Conservation (phyloP, 176 grass and related monocot genomes). For the Ananas comosus region DNA sequence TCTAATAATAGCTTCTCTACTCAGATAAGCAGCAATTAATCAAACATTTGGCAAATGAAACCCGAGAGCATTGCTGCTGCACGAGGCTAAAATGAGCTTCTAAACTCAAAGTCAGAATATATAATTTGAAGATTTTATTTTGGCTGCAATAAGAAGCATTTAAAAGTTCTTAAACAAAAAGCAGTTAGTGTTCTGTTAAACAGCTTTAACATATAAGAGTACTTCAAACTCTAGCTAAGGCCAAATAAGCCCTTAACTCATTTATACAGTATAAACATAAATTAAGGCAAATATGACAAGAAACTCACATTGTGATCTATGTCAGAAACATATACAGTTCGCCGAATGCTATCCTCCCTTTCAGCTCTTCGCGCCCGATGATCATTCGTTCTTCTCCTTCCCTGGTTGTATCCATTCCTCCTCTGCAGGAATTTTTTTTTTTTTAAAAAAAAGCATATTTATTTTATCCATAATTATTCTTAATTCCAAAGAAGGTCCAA, state of each 20-base stretch:
- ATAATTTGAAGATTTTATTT: too few relatives aligned
- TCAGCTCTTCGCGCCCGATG: constrained; percentile 5
- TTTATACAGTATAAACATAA: not conserved
- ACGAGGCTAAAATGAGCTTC: too few relatives aligned
- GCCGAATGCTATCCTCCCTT: constrained; percentile 17
- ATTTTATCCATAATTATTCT: not conserved
- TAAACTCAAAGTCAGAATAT: too few relatives aligned
- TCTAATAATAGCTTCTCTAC: too few relatives aligned
- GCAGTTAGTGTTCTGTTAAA: too few relatives aligned
- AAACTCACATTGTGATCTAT: constrained; percentile 16
- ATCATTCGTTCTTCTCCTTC: constrained; percentile 5
- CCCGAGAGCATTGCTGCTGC: too few relatives aligned
- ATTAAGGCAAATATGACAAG: not conserved
- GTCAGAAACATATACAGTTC: constrained; percentile 28
- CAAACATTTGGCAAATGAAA: not conserved
- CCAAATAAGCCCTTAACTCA: too few relatives aligned
- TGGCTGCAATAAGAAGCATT: too few relatives aligned
- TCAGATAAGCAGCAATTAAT: not conserved
- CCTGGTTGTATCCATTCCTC: constrained; percentile 49
- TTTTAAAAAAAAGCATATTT: not conserved
- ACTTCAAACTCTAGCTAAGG: too few relatives aligned
- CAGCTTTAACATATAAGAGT: too few relatives aligned
- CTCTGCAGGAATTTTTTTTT: constrained; percentile 15
- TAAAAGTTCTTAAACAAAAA: too few relatives aligned
- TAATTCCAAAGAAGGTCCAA: not conserved